Evolutionary conservation across 2,329 filamentous ascomycete species (phyloP), one percentile per base, ranked within the genome.

Genomic region (Dactylellina cionopaga): DNA sequence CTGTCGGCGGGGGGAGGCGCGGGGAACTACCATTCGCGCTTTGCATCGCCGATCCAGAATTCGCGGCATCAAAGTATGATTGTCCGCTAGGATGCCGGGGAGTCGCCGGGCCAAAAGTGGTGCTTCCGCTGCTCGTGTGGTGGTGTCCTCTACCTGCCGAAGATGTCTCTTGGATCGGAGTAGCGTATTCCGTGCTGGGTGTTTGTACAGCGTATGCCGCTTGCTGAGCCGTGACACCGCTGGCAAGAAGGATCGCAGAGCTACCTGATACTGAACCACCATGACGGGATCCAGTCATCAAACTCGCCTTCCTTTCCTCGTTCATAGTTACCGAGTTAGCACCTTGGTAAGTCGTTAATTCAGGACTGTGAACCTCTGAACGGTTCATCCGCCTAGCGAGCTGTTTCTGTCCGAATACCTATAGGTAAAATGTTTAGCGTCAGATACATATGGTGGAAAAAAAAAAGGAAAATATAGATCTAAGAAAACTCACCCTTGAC

Each of bases 391-490:
- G 88, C 74, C 90, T 88, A 10, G 91, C 91, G 39, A 97, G 83
- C 80, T 97, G 92, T 47, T 93, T 90, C 85, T 93, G 92, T 54
- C 93, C 93, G 78, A 97, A 96, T 46, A 93, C 92, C 81, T 83
- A n/a, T n/a, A n/a, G n/a, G n/a, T n/a, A 74, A 19, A 27, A 37
- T 11, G 54, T 33, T 39, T 52, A 46, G 5, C 10, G 24, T 52
- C 39, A 74, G 52, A n/a, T n/a, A n/a, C n/a, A n/a, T n/a, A n/a
- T n/a, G n/a, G n/a, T n/a, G n/a, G n/a, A n/a, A n/a, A 31, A 55
- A 17, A 13, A 35, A 41, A 27, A 3, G 10, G 39, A 44, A 44
- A 6, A 6, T 10, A 17, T 15, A n/a, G n/a, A n/a, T 27, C 11
- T 13, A 15, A 51, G 25, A 46, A 11, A 68, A 24, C 19, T 31